A percentile compares a stretch with the other conserved stretches of the same genome.
Conservation (phyloP, 768 basidiomycete genomes). For the Pleurotus eryngii region DNA sequence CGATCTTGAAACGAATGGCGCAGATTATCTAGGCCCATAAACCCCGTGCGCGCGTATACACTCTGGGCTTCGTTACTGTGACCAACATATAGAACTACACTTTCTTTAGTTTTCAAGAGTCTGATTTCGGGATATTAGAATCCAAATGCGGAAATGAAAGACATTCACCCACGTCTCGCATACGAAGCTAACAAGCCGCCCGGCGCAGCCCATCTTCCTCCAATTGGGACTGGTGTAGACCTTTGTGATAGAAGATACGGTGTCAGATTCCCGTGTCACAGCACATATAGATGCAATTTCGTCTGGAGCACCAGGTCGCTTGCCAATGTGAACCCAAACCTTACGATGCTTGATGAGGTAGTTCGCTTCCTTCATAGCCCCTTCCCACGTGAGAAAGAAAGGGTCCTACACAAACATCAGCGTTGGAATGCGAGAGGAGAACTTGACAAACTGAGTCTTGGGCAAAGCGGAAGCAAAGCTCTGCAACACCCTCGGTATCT, state of each 20-base stretch:
- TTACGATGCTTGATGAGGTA: slow-evolving; percentile 33
- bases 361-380: slow-evolving; percentile 38
- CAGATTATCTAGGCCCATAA: slow-evolving; percentile 32
- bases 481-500: slow-evolving; percentile 22
- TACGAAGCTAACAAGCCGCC: slow-evolving; percentile 42
- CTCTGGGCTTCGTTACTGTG: slow-evolving; percentile 36
- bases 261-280: slow-evolving; percentile 39
- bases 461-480: slow-evolving; percentile 43
- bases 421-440: neutral
- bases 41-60: slow-evolving; percentile 48
- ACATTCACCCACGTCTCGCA: slow-evolving; percentile 32
- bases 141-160: neutral
- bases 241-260: slow-evolving; percentile 49
- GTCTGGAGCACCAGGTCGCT: slow-evolving; percentile 12
- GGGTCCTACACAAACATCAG: slow-evolving; percentile 23
- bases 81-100: slow-evolving; percentile 50
- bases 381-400: slow-evolving; percentile 31
- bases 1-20: slow-evolving; percentile 3
- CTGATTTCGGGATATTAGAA: slow-evolving; percentile 19
- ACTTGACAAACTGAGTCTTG: slow-evolving; percentile 28
- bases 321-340: slow-evolving; percentile 43
- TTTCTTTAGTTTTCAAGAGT: slow-evolving; percentile 31
- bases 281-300: slow-evolving; percentile 50
- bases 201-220: slow-evolving; percentile 43
- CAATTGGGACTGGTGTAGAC: slow-evolving; percentile 43